These are phyloP conservation scores for Xylariaceae sp. DNA, from an alignment of 2,329 filamentous ascomycete genomes.

Conservation along the genomic window DNA sequence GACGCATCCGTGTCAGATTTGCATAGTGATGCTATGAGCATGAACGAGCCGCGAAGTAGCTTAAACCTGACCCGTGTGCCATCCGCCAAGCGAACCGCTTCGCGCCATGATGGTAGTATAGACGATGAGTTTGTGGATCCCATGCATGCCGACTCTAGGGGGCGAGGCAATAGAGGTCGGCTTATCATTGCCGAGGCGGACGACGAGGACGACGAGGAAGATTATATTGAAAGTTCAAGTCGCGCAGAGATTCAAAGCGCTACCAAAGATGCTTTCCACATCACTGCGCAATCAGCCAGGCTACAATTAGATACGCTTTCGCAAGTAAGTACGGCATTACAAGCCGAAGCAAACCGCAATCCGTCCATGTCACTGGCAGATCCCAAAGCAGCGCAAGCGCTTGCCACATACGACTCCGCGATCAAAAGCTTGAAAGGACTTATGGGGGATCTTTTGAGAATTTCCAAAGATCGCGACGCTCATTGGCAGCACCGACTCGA, in stretches of 20 bases:
- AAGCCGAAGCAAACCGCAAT: constrained; percentile 64
- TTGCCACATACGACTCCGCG: constrained; percentile 82
- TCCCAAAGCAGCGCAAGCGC: constrained; percentile 68
- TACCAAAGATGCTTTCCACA: constrained; percentile 91
- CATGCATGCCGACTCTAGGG: constrained; percentile 41
- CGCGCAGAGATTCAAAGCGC: constrained; percentile 68
- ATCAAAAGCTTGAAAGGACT: constrained; percentile 82
- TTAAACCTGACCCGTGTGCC: constrained; percentile 43
- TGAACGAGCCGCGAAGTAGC: constrained; percentile 45
- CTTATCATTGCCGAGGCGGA: constrained; percentile 38
- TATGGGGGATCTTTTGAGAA: constrained; percentile 81
- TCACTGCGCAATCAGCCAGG: constrained; percentile 91
- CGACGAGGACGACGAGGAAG: constrained; percentile 59
- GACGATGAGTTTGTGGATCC: constrained; percentile 51
- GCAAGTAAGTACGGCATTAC: constrained; percentile 77
- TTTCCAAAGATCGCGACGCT: constrained; percentile 87
- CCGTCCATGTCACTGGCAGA: constrained; percentile 73
- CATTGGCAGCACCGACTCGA: constrained; percentile 97
- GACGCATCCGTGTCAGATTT: constrained; percentile 45
- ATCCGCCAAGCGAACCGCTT: constrained; percentile 33
- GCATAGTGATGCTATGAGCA: constrained; percentile 50
- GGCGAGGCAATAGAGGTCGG: constrained; percentile 35
- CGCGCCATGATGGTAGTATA: constrained; percentile 39
- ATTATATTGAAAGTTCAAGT: constrained; percentile 74
- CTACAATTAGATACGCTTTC: constrained; percentile 87